Evolutionary conservation across 78 protist species (phyloP).

Genomic region (Protostelium mycophagum): DNA sequence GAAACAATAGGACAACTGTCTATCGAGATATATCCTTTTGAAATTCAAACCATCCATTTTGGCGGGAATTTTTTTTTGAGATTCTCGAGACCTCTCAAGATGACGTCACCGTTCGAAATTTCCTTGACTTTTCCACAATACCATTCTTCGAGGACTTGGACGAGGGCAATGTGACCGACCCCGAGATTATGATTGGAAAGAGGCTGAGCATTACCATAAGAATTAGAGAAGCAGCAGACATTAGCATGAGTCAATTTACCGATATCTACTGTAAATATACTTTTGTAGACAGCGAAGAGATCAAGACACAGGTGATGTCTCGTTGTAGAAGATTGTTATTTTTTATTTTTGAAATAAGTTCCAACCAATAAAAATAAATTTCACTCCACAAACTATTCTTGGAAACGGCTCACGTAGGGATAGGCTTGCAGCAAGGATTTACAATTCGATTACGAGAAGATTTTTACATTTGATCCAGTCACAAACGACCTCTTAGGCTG

Average conservation of each 20-base stretch:
- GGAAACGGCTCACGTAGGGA: too few species aligned
- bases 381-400: too few species aligned
- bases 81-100: not conserved
- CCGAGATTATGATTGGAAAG: not conserved
- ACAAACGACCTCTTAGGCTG: not conserved
- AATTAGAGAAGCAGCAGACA: not conserved
- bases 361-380: too few species aligned
- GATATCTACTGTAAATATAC: not conserved
- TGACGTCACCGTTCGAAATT: not conserved
- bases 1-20: not conserved
- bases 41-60: not conserved
- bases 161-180: not conserved
- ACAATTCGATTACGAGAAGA: slow-evolving; percentile 1
- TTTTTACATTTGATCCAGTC: not conserved
- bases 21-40: not conserved
- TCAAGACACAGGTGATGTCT: not conserved
- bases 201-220: not conserved
- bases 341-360: too few species aligned
- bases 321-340: too few species aligned
- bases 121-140: not conserved
- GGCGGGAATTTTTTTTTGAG: too few species aligned
- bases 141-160: not conserved
- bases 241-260: not conserved
- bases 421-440: not conserved
- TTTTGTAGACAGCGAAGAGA: not conserved